These are phyloP conservation scores for Fraxinus angustifolia DNA, from an alignment of 305 asterid species.

Conservation along the genomic window DNA sequence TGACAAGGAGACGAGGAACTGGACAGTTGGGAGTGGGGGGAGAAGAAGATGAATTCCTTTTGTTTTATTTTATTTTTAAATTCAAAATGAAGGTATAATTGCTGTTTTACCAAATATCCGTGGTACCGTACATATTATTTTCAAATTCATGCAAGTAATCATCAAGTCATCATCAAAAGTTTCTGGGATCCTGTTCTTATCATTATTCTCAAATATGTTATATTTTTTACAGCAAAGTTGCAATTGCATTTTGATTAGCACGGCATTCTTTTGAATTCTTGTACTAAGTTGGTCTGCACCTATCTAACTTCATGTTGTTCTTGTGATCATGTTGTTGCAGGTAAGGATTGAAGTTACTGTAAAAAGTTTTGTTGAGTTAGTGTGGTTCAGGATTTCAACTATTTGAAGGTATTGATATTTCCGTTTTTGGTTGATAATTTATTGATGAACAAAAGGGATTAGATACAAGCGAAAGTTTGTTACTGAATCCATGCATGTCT, in stretches of 20 bases:
- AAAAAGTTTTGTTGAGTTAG: constrained; percentile 23
- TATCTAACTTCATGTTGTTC: background rate
- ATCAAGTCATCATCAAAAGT: background rate
- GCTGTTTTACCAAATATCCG: background rate
- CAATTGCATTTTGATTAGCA: background rate
- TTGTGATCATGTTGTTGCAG: constrained; percentile 25
- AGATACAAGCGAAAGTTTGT: background rate
- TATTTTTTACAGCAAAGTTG: background rate
- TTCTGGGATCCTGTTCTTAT: constrained; percentile 2
- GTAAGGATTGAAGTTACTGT: constrained; percentile 12
- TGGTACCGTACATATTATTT: background rate
- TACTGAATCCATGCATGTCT: background rate
- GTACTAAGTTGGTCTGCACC: background rate
- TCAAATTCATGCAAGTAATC: background rate
- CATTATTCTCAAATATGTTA: background rate
- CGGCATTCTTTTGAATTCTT: background rate
- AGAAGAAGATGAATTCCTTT: background rate
- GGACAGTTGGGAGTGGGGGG: background rate
- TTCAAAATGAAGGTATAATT: background rate
- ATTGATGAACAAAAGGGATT: background rate
- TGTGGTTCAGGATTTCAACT: constrained; percentile 21
- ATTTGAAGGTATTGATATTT: constrained; percentile 21
- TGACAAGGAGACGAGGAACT: background rate
- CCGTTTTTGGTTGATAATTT: constrained; percentile 12
- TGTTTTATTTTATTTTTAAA: background rate